These are phyloP conservation scores for Citeromyces hawaiiensis DNA, from an alignment of 1,139 yeast species.

Conservation along the genomic window DNA sequence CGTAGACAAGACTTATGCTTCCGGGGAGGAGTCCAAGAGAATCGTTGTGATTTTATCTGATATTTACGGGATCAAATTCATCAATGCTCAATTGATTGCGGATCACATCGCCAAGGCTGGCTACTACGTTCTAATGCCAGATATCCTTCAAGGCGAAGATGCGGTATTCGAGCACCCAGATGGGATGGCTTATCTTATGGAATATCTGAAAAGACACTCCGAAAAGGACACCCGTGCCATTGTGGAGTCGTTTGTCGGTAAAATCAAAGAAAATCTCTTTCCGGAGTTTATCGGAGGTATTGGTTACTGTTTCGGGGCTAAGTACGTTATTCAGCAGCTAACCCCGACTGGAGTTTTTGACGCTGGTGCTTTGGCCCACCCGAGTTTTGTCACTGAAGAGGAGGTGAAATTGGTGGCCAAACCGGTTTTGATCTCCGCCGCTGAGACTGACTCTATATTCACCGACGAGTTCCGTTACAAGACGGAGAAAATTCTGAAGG, in stretches of 20 bases:
- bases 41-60: constrained; percentile 55
- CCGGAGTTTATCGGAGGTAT: constrained; percentile 45
- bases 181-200: constrained; percentile 15
- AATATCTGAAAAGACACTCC: constrained; percentile 46
- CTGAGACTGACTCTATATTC: constrained; percentile 54
- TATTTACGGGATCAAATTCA: constrained; percentile 44
- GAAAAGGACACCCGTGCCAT: constrained; percentile 28
- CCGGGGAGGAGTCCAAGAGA: constrained; percentile 30
- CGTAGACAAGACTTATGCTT: constrained; percentile 39
- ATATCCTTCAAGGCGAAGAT: constrained; percentile 50
- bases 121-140: constrained; percentile 61
- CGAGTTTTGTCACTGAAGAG: constrained; percentile 53
- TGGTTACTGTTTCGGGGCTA: constrained; percentile 86
- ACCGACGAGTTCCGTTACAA: constrained; percentile 45
- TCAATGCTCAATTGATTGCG: constrained; percentile 50
- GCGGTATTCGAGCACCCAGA: constrained; percentile 17
- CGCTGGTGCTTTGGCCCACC: constrained; percentile 71
- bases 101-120: constrained; percentile 50
- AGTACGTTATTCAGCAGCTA: constrained; percentile 42
- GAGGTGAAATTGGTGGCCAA: constrained; percentile 40
- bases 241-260: constrained; percentile 28
- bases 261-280: constrained; percentile 25
- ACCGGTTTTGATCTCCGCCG: constrained; percentile 61
- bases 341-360: constrained; percentile 32
- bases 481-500: constrained; percentile 36